Conservation (phyloP, 345 rosid genomes). For the Diplotaxis tenuifolia region DNA sequence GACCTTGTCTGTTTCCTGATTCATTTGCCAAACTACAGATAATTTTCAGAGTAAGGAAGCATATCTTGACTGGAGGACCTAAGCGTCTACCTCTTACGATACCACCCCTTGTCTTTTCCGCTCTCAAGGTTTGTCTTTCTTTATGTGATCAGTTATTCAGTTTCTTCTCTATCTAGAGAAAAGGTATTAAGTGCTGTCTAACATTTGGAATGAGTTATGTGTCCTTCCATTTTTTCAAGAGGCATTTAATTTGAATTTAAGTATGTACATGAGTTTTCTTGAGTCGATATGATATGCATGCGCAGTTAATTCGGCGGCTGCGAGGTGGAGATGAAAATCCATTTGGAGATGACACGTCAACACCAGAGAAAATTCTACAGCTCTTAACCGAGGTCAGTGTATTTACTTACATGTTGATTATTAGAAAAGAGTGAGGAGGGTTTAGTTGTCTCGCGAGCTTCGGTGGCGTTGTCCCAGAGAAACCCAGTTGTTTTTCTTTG, state of each 20-base stretch:
- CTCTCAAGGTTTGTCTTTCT: constrained; percentile 69
- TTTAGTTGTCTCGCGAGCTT: constrained; percentile 12
- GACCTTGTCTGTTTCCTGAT: constrained; percentile 20
- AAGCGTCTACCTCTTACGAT: constrained; percentile 79
- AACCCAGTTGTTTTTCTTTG: constrained; percentile 8
- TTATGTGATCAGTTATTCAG: constrained; percentile 12
- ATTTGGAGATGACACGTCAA: constrained; percentile 70
- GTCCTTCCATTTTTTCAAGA: background rate
- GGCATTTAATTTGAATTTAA: constrained; percentile 13
- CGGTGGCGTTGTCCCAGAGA: constrained; percentile 14
- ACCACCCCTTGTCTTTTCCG: constrained; percentile 85
- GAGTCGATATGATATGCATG: constrained; percentile 1
- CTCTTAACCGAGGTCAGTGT: constrained; percentile 73
- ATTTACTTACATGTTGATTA: constrained; percentile 17
- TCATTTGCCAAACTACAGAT: constrained; percentile 54
- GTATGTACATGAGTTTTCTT: background rate
- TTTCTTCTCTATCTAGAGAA: constrained; percentile 17
- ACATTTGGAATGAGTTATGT: constrained; percentile 1
- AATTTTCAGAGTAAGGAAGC: constrained; percentile 69
- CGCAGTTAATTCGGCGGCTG: constrained; percentile 69
- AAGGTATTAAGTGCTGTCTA: background rate
- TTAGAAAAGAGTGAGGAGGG: constrained; percentile 6
- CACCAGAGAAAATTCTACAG: constrained; percentile 86
- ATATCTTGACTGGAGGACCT: constrained; percentile 83
- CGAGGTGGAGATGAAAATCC: constrained; percentile 92